Evolutionary conservation across 345 rosid genomes (phyloP).

Genomic region (Lenwebbia sp.): DNA sequence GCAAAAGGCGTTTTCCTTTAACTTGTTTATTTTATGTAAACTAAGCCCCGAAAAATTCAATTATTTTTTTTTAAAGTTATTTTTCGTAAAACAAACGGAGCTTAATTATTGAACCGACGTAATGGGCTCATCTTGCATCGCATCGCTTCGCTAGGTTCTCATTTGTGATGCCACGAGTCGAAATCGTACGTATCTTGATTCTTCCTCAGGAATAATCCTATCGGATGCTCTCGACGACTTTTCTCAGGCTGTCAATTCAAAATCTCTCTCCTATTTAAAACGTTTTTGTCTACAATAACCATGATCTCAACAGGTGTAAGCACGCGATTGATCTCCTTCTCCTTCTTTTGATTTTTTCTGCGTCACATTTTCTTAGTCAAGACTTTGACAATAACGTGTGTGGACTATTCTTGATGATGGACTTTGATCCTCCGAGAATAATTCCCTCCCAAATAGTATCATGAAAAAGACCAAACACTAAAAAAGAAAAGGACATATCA

Average conservation of each 20-base stretch:
- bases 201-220: not conserved
- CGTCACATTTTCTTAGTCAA: not conserved
- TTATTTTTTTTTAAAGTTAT: no score
- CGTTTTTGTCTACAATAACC: not conserved
- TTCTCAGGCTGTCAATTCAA: not conserved
- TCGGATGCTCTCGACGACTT: not conserved
- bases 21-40: no score
- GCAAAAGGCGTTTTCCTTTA: no score
- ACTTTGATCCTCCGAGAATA: not conserved
- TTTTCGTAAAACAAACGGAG: no score
- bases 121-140: rapidly evolving
- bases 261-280: not conserved
- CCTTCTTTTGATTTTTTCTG: not conserved
- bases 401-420: not conserved
- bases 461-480: not conserved
- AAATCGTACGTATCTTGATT: not conserved
- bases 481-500: not conserved
- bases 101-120: not conserved
- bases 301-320: not conserved
- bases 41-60: no score
- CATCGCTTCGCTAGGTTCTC: rapidly evolving
- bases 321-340: not conserved
- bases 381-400: not conserved
- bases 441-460: not conserved
- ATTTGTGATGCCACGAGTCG: not conserved